phyloP scores from a whole-genome alignment of 371 early-diverging fungal genomes.

The Saksenaea oblongispora region DNA sequence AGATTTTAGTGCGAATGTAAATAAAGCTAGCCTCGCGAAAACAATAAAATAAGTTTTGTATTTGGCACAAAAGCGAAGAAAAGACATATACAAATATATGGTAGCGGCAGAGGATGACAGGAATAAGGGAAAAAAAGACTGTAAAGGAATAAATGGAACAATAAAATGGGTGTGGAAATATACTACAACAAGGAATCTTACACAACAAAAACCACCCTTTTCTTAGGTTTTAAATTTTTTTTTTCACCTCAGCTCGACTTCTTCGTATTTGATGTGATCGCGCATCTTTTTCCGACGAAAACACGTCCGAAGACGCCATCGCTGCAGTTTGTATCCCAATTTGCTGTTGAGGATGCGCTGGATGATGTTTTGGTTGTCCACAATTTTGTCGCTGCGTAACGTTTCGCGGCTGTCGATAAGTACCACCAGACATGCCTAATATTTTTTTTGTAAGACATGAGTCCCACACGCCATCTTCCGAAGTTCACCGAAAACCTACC shows the following conservation, averaged over 20 bases:
- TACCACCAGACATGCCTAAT: constrained; percentile 55
- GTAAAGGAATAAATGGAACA: neutral
- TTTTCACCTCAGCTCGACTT: constrained; percentile 12
- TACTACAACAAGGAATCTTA: neutral
- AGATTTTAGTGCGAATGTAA: constrained; percentile 2
- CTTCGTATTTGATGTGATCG: constrained; percentile 12
- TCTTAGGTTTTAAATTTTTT: neutral
- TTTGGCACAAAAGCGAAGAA: neutral
- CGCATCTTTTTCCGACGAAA: constrained; percentile 8
- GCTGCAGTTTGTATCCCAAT: constrained; percentile 6
- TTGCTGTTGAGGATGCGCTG: constrained; percentile 9
- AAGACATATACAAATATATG: neutral
- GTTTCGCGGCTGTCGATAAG: constrained; percentile 61
- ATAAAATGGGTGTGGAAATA: neutral
- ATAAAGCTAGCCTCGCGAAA: neutral
- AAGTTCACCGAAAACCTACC: constrained; percentile 30
- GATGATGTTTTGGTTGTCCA: constrained; percentile 22
- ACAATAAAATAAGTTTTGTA: neutral
- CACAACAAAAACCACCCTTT: too few species aligned
- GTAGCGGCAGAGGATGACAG: neutral
- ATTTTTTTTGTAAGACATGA: neutral
- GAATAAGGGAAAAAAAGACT: neutral
- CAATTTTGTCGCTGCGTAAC: constrained; percentile 59
- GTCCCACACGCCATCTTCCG: neutral
- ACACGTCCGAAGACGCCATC: constrained; percentile 1